Evolutionary conservation across 2,329 filamentous ascomycete genomes (phyloP).

Genomic region (Nannizziopsis arthrosporioides): DNA sequence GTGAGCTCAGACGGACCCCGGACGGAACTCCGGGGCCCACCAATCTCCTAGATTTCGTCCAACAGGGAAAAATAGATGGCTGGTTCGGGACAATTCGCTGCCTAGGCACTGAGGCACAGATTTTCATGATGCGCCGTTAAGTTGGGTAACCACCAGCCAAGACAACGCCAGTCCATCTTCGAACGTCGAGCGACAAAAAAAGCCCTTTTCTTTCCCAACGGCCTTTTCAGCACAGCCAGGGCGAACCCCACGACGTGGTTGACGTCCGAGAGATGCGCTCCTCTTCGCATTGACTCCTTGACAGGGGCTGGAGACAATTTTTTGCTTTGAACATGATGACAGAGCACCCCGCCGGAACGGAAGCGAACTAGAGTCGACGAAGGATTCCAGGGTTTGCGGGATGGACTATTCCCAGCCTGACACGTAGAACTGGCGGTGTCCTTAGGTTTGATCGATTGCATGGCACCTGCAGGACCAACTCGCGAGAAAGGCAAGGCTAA

Average conservation of each 20-base stretch:
- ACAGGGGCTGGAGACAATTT: background rate
- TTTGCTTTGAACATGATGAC: background rate
- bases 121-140: background rate
- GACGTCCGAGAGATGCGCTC: background rate
- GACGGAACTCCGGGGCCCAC: too few species aligned
- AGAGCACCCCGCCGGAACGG: conserved; percentile 3
- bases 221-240: background rate
- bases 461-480: conserved; percentile 17
- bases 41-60: too few species aligned
- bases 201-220: background rate
- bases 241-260: background rate
- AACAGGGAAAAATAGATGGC: background rate
- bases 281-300: background rate
- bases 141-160: background rate
- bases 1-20: too few species aligned
- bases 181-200: background rate
- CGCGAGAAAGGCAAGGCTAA: conserved; percentile 12
- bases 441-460: conserved; percentile 13
- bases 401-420: conserved; percentile 24
- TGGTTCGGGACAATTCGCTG: background rate
- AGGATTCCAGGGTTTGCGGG: conserved; percentile 20
- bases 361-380: conserved; percentile 11
- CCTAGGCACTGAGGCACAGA: background rate
- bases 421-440: conserved; percentile 16
- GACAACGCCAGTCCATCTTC: conserved; percentile 1